Conservation (phyloP, 176 grass and related monocot genomes). For the Oryza glaberrima region DNA sequence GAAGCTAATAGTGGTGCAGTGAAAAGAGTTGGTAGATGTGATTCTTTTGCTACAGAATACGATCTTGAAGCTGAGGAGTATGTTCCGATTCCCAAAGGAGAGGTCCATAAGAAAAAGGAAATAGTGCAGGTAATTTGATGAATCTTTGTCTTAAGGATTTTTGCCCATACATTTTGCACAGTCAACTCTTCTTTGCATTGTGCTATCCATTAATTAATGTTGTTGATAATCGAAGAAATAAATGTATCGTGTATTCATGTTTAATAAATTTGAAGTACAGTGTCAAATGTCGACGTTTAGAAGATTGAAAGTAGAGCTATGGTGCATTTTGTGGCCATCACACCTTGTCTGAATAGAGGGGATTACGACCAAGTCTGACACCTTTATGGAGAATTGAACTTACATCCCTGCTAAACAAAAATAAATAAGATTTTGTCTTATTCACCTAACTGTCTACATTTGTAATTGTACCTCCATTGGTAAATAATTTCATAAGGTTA, state of each 20-base stretch:
- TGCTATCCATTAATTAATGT: not conserved
- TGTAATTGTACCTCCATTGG: not conserved
- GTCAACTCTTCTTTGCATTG: not conserved
- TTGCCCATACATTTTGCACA: not conserved
- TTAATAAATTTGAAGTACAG: not conserved
- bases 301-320: not conserved
- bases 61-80: conserved; percentile 99
- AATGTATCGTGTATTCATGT: conserved; percentile 1
- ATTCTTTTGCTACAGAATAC: conserved; percentile 97
- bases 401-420: not conserved
- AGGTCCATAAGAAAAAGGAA: conserved; percentile 98
- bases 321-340: not conserved
- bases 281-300: not conserved
- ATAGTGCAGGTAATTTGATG: conserved; percentile 76
- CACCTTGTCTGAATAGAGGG: not conserved
- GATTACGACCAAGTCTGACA: not conserved
- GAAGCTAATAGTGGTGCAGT: conserved; percentile 97
- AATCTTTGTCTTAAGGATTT: not conserved
- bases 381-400: not conserved
- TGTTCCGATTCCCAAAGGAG: conserved; percentile 97
- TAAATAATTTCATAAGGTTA: not conserved
- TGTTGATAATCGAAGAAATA: conserved; percentile 10
- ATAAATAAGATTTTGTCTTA: not conserved
- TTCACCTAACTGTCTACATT: not conserved
- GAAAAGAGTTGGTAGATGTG: conserved; percentile 99